These are phyloP conservation scores for Conticribra weissflogii DNA, from an alignment of 108 stramenopile genomes.

Conservation along the genomic window DNA sequence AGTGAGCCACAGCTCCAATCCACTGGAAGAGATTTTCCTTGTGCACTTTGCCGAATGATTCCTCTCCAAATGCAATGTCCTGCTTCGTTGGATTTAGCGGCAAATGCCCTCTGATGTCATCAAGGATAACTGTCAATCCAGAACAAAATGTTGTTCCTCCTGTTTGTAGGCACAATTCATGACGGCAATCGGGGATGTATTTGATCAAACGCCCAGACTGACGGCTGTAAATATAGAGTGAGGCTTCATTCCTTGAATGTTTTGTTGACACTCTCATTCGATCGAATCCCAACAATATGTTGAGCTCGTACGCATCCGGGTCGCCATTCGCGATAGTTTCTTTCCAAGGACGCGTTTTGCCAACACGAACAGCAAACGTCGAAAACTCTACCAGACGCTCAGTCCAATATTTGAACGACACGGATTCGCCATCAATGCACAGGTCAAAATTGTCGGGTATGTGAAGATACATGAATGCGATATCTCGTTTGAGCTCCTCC, in stretches of 20 bases:
- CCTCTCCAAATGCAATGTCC: constrained; percentile 42
- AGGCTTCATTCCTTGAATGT: constrained; percentile 14
- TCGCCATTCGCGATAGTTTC: constrained; percentile 3
- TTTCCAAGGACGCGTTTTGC: constrained; percentile 4
- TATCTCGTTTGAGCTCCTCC: constrained; percentile 14
- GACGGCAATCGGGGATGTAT: constrained; percentile 51
- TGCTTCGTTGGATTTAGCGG: neutral
- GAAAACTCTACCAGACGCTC: constrained; percentile 56
- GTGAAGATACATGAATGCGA: constrained; percentile 53
- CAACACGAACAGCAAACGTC: constrained; percentile 48
- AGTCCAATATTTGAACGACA: constrained; percentile 50
- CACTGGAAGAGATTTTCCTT: constrained; percentile 47
- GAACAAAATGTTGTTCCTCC: constrained; percentile 60
- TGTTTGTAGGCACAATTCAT: constrained; percentile 28
- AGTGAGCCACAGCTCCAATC: constrained; percentile 41
- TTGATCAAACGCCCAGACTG: constrained; percentile 63
- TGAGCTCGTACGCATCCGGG: constrained; percentile 14
- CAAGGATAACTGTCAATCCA: constrained; percentile 61
- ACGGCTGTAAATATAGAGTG: constrained; percentile 63
- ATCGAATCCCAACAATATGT: constrained; percentile 45
- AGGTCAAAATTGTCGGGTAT: constrained; percentile 46
- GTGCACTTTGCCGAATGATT: constrained; percentile 23
- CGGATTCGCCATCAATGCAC: constrained; percentile 14
- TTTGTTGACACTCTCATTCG: constrained; percentile 1
- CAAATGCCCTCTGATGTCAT: neutral